phyloP scores from a whole-genome alignment of 2,329 filamentous ascomycete genomes.

The Pyricularia grisea region DNA sequence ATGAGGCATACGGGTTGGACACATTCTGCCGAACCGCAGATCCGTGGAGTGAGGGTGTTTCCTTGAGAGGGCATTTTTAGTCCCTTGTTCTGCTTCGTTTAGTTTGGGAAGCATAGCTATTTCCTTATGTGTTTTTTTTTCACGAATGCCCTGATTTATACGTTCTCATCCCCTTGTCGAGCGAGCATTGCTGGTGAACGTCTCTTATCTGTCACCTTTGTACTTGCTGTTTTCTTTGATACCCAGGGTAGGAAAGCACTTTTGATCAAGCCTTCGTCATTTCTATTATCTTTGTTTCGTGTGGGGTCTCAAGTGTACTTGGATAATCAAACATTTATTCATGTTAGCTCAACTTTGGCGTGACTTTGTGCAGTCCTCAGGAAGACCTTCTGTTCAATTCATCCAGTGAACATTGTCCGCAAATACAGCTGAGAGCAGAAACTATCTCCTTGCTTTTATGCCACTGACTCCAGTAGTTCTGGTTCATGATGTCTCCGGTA shows the following conservation, averaged over 20 bases:
- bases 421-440: too few relatives aligned
- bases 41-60: background rate
- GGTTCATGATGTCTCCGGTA: too few relatives aligned
- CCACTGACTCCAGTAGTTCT: too few relatives aligned
- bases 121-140: background rate
- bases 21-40: background rate
- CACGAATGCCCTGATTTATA: background rate
- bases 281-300: background rate
- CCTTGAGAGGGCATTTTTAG: background rate
- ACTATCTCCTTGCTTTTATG: too few relatives aligned
- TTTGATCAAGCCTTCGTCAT: background rate
- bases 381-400: background rate
- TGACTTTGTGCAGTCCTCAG: background rate
- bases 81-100: background rate
- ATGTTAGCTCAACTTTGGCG: background rate
- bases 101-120: too few relatives aligned
- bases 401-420: too few relatives aligned
- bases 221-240: background rate
- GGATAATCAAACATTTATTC: background rate
- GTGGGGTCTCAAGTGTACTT: background rate
- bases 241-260: background rate
- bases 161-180: background rate
- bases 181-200: background rate
- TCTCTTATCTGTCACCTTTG: background rate
- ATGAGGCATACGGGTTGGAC: conserved; percentile 6